Percentiles rank a stretch among this genome's conserved stretches.
These are phyloP conservation scores for Excoecaria cochinchinensis DNA, from an alignment of 345 rosid genomes.

Conservation along the genomic window DNA sequence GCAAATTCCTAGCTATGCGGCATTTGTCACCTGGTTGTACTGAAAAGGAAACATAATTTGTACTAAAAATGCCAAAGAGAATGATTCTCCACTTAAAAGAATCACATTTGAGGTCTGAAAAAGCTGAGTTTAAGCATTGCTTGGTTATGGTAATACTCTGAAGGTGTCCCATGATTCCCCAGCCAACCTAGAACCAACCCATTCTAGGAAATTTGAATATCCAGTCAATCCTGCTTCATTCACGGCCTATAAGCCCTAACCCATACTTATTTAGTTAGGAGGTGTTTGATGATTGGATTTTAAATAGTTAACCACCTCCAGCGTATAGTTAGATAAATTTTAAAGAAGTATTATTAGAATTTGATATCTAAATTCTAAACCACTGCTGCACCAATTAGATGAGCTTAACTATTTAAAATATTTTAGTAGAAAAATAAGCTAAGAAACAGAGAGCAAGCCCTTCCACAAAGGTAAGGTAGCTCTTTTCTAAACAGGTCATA, in stretches of 20 bases:
- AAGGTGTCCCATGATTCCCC: neutral
- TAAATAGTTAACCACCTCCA: too few relatives aligned
- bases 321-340: too few relatives aligned
- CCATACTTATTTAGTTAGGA: neutral
- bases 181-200: constrained; percentile 18
- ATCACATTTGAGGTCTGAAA: neutral
- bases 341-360: too few relatives aligned
- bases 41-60: neutral
- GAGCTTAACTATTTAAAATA: neutral
- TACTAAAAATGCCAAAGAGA: neutral
- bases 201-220: neutral
- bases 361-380: neutral
- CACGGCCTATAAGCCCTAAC: neutral
- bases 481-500: neutral
- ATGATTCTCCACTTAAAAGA: neutral
- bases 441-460: neutral
- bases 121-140: neutral
- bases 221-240: neutral
- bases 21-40: too few relatives aligned
- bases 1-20: too few relatives aligned
- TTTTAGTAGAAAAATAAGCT: constrained; percentile 1
- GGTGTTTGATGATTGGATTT: neutral
- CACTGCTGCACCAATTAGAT: neutral
- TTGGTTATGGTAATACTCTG: neutral
- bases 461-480: neutral